Evolutionary conservation across 2,329 filamentous ascomycete genomes (phyloP).

Genomic region (Calonectria pteridis): DNA sequence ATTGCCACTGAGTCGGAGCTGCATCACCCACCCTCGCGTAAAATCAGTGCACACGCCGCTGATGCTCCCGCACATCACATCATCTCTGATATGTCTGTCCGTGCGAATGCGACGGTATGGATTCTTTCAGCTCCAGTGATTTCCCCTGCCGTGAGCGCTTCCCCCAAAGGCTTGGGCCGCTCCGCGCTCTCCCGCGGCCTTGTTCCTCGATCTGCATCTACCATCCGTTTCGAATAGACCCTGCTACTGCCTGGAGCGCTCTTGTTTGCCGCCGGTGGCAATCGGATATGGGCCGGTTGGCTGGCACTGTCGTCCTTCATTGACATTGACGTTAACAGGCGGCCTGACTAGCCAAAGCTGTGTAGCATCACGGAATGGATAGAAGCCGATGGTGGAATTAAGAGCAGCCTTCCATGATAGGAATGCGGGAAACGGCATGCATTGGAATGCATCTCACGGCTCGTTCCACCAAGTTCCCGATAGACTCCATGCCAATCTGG

Average conservation of each 20-base stretch:
- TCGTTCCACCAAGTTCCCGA: background rate
- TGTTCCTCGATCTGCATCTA: background rate
- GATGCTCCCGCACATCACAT: conserved; percentile 14
- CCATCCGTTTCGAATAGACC: conserved; percentile 13
- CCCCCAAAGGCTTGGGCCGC: conserved; percentile 20
- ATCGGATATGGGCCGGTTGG: background rate
- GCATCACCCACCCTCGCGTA: background rate
- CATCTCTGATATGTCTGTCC: background rate
- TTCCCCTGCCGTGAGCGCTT: background rate
- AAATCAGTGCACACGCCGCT: background rate
- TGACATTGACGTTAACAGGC: background rate
- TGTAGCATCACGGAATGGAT: background rate
- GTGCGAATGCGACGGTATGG: background rate
- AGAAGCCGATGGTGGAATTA: background rate
- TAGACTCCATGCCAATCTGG: background rate
- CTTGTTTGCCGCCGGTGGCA: background rate
- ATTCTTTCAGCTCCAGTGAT: background rate
- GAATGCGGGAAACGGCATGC: conserved; percentile 1
- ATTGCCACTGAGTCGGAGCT: background rate
- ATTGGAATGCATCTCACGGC: background rate
- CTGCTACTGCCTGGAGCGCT: background rate
- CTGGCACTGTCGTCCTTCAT: background rate
- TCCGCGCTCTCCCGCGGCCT: conserved; percentile 14
- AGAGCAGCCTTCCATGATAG: background rate
- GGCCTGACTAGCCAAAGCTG: background rate